Percentiles rank a stretch among this genome's conserved stretches.
Evolutionary conservation across 208 protist species (phyloP).

Genomic region (Crithidia mellificae): DNA sequence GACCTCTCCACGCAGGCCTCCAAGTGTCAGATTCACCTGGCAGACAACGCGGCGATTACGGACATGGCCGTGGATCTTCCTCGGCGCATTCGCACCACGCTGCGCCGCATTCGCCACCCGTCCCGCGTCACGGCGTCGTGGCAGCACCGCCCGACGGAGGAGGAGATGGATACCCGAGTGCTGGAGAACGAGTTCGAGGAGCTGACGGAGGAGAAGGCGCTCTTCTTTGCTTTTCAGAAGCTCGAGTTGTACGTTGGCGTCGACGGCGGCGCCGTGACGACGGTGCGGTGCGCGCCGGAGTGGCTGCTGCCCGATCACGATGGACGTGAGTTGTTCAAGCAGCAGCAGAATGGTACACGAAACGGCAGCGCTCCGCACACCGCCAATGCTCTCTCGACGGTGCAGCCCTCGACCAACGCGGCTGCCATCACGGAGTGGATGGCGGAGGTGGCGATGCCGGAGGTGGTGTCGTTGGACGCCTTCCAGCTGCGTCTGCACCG

Average conservation of each 20-base stretch:
- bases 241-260: conserved; percentile 83
- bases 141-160: conserved; percentile 62
- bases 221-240: conserved; percentile 71
- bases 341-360: conserved; percentile 1
- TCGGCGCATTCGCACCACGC: conserved; percentile 50
- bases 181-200: conserved; percentile 83
- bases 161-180: conserved; percentile 56
- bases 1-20: conserved; percentile 39
- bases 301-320: conserved; percentile 51
- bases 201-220: conserved; percentile 74
- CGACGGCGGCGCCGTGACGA: conserved; percentile 58
- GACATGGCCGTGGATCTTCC: conserved; percentile 77
- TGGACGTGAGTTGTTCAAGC: conserved; percentile 47
- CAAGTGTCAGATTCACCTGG: conserved; percentile 66
- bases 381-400: too few relatives aligned
- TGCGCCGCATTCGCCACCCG: conserved; percentile 67
- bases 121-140: conserved; percentile 54
- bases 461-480: conserved; percentile 26
- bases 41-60: conserved; percentile 53
- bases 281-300: conserved; percentile 60
- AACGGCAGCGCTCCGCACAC: too few relatives aligned
- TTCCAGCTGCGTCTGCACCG: conserved; percentile 58
- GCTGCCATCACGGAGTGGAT: background rate
- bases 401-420: too few relatives aligned
- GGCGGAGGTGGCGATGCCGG: conserved; percentile 35